These are phyloP conservation scores for Vicia sativa DNA, from an alignment of 306 rosid genomes.

Conservation along the genomic window DNA sequence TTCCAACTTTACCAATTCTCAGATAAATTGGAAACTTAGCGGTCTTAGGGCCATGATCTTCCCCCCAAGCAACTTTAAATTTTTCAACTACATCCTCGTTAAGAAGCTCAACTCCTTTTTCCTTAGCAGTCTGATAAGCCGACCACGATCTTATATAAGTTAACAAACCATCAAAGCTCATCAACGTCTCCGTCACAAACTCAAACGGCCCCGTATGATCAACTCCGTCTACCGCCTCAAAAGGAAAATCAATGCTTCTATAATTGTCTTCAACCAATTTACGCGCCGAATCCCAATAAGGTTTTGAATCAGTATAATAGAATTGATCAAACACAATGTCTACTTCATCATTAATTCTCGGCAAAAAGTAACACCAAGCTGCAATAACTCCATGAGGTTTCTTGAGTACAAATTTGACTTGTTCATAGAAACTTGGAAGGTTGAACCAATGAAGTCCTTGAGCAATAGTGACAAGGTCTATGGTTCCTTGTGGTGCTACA, in stretches of 20 bases:
- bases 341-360: constrained; percentile 45
- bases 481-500: constrained; percentile 48
- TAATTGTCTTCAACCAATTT: constrained; percentile 55
- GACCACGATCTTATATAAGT: constrained; percentile 68
- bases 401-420: constrained; percentile 59
- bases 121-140: constrained; percentile 75
- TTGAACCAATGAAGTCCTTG: constrained; percentile 84
- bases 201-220: constrained; percentile 68
- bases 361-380: constrained; percentile 70
- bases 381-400: constrained; percentile 78
- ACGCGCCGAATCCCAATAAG: constrained; percentile 62
- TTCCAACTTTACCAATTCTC: constrained; percentile 69
- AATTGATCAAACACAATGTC: constrained; percentile 47
- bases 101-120: constrained; percentile 71
- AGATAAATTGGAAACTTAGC: constrained; percentile 61
- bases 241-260: constrained; percentile 69
- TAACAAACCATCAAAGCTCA: constrained; percentile 57
- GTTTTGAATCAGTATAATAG: constrained; percentile 27
- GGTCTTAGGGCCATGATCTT: constrained; percentile 41
- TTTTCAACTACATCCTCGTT: constrained; percentile 45
- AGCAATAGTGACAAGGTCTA: constrained; percentile 76
- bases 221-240: constrained; percentile 60
- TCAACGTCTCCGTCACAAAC: constrained; percentile 54
- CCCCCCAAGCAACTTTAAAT: constrained; percentile 65
- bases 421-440: constrained; percentile 60